Conservation (phyloP, 75 land plant genomes). For the Pinus tabuliformis region DNA sequence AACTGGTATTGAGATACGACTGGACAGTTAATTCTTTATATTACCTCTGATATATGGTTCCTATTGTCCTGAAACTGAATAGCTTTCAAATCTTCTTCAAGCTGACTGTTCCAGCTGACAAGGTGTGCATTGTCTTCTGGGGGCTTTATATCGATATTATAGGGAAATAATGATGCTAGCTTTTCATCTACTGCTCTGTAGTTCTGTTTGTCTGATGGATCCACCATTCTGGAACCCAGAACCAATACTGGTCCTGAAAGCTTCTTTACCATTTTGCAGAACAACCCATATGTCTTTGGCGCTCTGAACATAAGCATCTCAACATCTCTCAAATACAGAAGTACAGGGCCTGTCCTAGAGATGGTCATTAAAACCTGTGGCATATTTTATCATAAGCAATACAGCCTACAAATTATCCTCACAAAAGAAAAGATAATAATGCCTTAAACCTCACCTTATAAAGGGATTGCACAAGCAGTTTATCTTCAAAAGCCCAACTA, state of each 20-base stretch:
- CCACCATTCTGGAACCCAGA: slow-evolving; percentile 26
- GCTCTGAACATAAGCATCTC: slow-evolving; percentile 30
- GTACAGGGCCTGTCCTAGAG: slow-evolving; percentile 15
- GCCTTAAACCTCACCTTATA: slow-evolving; percentile 54
- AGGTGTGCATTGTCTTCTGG: slow-evolving; percentile 17
- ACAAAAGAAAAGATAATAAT: neutral
- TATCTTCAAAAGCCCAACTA: slow-evolving; percentile 81
- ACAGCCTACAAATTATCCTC: no score
- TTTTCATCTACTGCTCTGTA: slow-evolving; percentile 13
- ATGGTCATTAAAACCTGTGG: slow-evolving; percentile 23
- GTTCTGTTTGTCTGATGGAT: slow-evolving; percentile 8
- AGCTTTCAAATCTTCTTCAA: slow-evolving; percentile 26
- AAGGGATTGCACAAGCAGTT: slow-evolving; percentile 60
- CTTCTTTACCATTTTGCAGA: slow-evolving; percentile 21
- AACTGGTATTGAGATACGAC: neutral
- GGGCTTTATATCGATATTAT: slow-evolving; percentile 22
- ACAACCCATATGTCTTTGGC: slow-evolving; percentile 14
- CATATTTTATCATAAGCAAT: neutral
- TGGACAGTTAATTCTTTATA: neutral
- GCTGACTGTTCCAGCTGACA: slow-evolving; percentile 28
- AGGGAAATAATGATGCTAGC: slow-evolving; percentile 16
- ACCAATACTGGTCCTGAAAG: slow-evolving; percentile 29
- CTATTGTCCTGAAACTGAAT: slow-evolving; percentile 30
- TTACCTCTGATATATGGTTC: slow-evolving; percentile 24
- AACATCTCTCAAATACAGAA: slow-evolving; percentile 37